Conservation (phyloP, 2,329 filamentous ascomycete genomes). For the Hymenoscyphus repandus region DNA sequence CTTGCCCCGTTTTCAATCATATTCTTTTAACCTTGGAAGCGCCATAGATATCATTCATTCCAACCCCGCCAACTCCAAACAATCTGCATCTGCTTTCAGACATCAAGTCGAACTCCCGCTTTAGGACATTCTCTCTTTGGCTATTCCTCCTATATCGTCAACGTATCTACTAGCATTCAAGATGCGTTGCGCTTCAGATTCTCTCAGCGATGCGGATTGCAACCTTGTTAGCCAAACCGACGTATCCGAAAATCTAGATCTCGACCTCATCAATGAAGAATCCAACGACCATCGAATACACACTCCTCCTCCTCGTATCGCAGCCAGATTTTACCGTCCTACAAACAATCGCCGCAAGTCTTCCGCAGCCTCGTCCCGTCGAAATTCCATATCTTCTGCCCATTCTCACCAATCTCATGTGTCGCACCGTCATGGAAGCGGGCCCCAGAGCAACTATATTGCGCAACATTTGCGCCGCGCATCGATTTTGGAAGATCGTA, state of each 20-base stretch:
- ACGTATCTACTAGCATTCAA: conserved; percentile 9
- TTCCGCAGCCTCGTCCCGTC: conserved; percentile 71
- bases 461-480: conserved; percentile 75
- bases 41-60: background rate
- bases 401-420: conserved; percentile 41
- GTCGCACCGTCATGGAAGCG: conserved; percentile 40
- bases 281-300: conserved; percentile 34
- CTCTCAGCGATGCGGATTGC: conserved; percentile 31
- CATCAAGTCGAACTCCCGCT: conserved; percentile 5
- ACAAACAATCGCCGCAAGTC: conserved; percentile 64
- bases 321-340: conserved; percentile 70
- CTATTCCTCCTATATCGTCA: background rate
- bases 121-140: conserved; percentile 5
- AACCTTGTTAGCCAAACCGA: conserved; percentile 25
- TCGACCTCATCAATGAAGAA: conserved; percentile 30
- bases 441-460: conserved; percentile 67
- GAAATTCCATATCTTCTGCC: conserved; percentile 73
- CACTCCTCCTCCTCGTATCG: conserved; percentile 69
- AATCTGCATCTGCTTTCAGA: background rate
- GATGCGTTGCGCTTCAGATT: conserved; percentile 29
- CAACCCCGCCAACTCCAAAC: background rate
- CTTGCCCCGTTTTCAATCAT: background rate
- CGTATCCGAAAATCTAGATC: conserved; percentile 20
- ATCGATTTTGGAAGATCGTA: conserved; percentile 75
- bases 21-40: background rate